Base-by-base conservation (phyloP, 2,329 filamentous ascomycete species). In the Penicillium sp. region DNA sequence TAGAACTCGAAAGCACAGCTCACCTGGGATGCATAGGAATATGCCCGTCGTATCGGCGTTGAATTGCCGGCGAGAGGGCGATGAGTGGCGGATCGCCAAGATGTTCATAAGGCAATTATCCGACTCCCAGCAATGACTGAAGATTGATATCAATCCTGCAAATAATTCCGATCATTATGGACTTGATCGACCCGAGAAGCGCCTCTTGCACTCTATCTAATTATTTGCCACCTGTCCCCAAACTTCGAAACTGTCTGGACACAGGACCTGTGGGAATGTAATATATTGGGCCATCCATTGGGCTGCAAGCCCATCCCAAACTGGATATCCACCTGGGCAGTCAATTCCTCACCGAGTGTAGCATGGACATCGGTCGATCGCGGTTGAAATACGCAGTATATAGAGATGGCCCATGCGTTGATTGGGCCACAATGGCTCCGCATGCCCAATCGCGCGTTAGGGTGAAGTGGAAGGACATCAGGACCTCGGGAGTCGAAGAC, bases 41-140 rank as follows among this genome's bases (percentile, higher is more conserved):
- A 67, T 56, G 60, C 64, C 43, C 57, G 51, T 52, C 62, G 60
- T 35, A 51, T 67, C 29, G 58, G 62, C 11, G 45, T 62, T 22
- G 53, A 60, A 31, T 38, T 61, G 23, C 54, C 55, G 11, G 37
- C 9, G 3, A 27, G 18, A 20, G 13, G 26, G 3, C 14, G 18
- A 23, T 23, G 27, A 32, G 18, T 14, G 26, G 29, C 27, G 8
- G 6, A n/a, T 29, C 27, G 20, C 6, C 16, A 40, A 40, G 24
- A 22, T 23, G 34, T 38, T n/a, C 23, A 9, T 13, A 24, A 18
- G 5, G 37, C 49, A 44, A 51, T 29, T 57, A 46, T 45, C 40
- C 39, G 16, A 29, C 14, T 40, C 24, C 32, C 20, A 47, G 28
- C 32, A 37, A 35, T 35, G 36, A 6, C 26, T 34, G 37, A 44